These are phyloP conservation scores for Whalleya microplaca DNA, from an alignment of 2,329 filamentous ascomycete genomes.

Conservation along the genomic window DNA sequence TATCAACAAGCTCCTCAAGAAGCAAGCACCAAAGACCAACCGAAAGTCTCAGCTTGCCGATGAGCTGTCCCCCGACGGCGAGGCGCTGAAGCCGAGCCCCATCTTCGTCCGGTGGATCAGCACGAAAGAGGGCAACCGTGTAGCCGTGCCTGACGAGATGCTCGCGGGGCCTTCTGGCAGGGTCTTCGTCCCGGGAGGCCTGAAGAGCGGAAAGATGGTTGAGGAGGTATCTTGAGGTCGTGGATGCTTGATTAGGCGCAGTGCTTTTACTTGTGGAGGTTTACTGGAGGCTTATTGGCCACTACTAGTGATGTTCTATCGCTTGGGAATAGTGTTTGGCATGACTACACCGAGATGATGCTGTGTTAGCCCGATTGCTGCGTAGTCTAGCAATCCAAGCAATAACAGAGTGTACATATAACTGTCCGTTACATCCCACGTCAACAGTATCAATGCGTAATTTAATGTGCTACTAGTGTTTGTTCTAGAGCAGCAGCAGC, in stretches of 20 bases:
- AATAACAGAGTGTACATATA: neutral
- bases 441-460: neutral
- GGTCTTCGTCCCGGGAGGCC: slow-evolving; percentile 52
- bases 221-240: slow-evolving; percentile 53
- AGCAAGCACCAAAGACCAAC: slow-evolving; percentile 78
- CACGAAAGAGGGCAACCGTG: slow-evolving; percentile 63
- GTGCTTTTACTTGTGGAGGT: neutral
- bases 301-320: neutral
- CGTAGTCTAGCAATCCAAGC: neutral
- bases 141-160: slow-evolving; percentile 72
- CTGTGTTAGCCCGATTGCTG: neutral
- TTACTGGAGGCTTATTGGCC: neutral
- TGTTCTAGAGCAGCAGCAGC: too few species aligned
- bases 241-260: slow-evolving; percentile 15
- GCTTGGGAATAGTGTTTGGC: neutral
- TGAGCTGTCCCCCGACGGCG: slow-evolving; percentile 53
- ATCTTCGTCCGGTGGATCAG: slow-evolving; percentile 73
- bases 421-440: neutral
- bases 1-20: slow-evolving; percentile 87
- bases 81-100: slow-evolving; percentile 56
- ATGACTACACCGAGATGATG: neutral
- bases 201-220: slow-evolving; percentile 53
- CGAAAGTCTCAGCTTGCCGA: slow-evolving; percentile 52
- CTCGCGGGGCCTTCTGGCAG: slow-evolving; percentile 64
- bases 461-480: too few species aligned